A percentile compares a stretch with the other conserved stretches of the same genome.
Conservation (phyloP, 1,284 basidiomycete genomes). For the Ustilago bromivora region DNA sequence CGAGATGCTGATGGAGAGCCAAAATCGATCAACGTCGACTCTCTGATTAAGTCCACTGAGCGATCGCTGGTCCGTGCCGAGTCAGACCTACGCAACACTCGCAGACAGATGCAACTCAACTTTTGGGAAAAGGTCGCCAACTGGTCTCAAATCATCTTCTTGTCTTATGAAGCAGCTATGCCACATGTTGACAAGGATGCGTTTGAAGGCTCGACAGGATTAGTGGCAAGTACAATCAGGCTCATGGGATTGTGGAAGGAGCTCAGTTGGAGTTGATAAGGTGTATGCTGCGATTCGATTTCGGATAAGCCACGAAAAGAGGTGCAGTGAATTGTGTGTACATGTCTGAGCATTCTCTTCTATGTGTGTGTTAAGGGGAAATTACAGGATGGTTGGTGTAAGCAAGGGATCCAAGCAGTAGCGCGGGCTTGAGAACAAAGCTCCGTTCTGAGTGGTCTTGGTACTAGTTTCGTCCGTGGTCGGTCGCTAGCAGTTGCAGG, state of each 20-base stretch:
- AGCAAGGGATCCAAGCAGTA: background rate
- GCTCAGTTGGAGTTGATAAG: constrained; percentile 22
- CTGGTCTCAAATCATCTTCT: constrained; percentile 45
- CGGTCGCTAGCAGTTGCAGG: no score
- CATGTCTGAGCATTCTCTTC: background rate
- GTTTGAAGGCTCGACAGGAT: constrained; percentile 47
- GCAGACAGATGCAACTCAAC: constrained; percentile 21
- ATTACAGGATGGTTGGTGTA: background rate
- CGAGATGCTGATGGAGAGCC: background rate
- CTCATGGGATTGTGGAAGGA: constrained; percentile 38
- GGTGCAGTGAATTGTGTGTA: background rate
- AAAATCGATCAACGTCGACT: constrained; percentile 8
- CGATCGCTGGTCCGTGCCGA: constrained; percentile 39
- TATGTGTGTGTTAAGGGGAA: background rate
- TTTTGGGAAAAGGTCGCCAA: constrained; percentile 42
- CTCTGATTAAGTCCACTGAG: constrained; percentile 31
- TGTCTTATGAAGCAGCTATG: constrained; percentile 45
- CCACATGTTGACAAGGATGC: constrained; percentile 52
- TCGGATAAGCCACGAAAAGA: background rate
- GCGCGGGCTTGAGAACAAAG: no score
- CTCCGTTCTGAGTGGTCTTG: no score
- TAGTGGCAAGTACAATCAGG: constrained; percentile 43
- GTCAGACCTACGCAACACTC: constrained; percentile 24
- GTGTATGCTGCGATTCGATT: background rate
- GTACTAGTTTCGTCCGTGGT: no score